Conservation (phyloP, 2,329 filamentous ascomycete genomes). For the Parafenestella ontariensis region DNA sequence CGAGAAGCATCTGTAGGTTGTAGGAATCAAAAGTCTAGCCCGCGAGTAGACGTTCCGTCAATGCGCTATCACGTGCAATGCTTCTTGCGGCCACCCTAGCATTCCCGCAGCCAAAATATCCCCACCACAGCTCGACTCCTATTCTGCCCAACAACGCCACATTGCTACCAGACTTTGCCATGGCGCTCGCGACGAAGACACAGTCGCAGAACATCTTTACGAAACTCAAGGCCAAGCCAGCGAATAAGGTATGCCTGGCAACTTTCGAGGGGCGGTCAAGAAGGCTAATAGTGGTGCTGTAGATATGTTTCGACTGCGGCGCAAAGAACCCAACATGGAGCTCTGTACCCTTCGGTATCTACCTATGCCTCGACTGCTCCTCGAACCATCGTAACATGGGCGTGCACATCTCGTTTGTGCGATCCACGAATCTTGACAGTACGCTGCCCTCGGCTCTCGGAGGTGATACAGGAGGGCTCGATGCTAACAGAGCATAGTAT, state of each 20-base stretch:
- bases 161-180: conserved; percentile 43
- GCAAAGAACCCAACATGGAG: conserved; percentile 99
- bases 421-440: conserved; percentile 98
- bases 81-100: conserved; percentile 21
- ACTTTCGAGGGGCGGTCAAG: conserved; percentile 23
- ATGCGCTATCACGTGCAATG: neutral
- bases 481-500: conserved; percentile 57
- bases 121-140: conserved; percentile 39
- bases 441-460: conserved; percentile 52
- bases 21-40: neutral
- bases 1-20: neutral
- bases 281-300: conserved; percentile 30
- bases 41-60: neutral
- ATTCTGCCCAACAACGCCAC: conserved; percentile 23
- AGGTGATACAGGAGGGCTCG: conserved; percentile 57
- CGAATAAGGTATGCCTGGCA: conserved; percentile 79
- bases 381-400: conserved; percentile 96
- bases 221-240: conserved; percentile 91
- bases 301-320: conserved; percentile 98
- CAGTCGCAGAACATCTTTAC: conserved; percentile 98
- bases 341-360: conserved; percentile 95
- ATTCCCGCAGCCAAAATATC: conserved; percentile 38
- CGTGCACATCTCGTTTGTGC: conserved; percentile 98
- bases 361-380: conserved; percentile 97
- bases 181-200: conserved; percentile 81